phyloP scores from a whole-genome alignment of 179 eudicot species.

The Sideroxylon spinosum region DNA sequence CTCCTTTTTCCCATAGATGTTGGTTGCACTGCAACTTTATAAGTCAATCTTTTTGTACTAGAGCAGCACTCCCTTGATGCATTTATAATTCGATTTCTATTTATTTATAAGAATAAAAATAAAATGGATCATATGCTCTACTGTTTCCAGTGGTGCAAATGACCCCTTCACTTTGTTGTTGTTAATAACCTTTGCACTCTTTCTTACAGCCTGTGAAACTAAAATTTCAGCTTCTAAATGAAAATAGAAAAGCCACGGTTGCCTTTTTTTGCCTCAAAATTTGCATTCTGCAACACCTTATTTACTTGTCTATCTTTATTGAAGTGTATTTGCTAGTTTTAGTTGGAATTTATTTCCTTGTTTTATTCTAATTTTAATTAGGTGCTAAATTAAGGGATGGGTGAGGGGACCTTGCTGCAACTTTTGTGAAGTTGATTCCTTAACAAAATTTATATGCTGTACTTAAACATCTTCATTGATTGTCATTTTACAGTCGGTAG shows the following conservation, averaged over 20 bases:
- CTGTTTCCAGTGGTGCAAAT: neutral
- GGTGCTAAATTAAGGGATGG: neutral
- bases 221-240: neutral
- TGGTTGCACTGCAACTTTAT: too few species aligned
- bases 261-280: neutral
- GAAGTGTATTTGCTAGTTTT: neutral
- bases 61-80: too few species aligned
- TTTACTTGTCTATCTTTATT: neutral
- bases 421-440: too few species aligned
- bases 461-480: neutral
- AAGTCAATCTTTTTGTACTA: too few species aligned
- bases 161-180: neutral
- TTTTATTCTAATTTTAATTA: neutral
- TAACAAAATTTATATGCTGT: too few species aligned
- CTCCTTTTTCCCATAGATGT: too few species aligned
- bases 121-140: neutral
- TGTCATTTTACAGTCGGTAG: slow-evolving; percentile 53
- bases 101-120: too few species aligned
- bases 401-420: neutral
- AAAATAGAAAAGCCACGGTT: neutral
- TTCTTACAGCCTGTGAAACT: neutral
- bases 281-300: neutral
- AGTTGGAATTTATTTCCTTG: slow-evolving; percentile 7
- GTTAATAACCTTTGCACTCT: neutral
- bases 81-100: too few species aligned